Evolutionary conservation across 345 rosid species (phyloP).

Genomic region (Eucalyptus coolabah): DNA sequence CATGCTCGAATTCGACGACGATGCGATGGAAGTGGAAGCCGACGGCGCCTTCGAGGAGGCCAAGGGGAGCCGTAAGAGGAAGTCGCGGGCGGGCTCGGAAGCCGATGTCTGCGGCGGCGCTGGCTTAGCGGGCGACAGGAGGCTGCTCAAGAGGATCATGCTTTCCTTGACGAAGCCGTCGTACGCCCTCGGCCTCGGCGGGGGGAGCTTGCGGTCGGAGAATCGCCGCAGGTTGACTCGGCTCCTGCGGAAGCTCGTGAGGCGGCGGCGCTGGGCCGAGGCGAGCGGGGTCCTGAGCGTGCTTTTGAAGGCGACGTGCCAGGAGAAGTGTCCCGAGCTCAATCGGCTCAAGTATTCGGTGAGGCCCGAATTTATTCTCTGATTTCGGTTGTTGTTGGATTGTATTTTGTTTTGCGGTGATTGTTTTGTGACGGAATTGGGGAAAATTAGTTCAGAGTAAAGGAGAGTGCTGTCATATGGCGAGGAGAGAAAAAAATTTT

Average conservation of each 20-base stretch:
- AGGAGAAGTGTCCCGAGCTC: slow-evolving; percentile 14
- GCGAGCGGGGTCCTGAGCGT: slow-evolving; percentile 59
- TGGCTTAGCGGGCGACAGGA: background rate
- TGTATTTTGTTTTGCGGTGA: background rate
- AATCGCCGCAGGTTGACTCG: slow-evolving; percentile 18
- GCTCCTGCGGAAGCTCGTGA: slow-evolving; percentile 35
- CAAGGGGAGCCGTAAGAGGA: background rate
- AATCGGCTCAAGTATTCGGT: slow-evolving; percentile 72
- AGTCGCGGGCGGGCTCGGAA: background rate
- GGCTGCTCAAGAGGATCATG: slow-evolving; percentile 12
- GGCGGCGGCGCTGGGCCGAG: slow-evolving; percentile 44
- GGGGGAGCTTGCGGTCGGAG: slow-evolving; percentile 15
- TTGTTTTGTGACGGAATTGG: background rate
- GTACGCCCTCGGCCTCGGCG: slow-evolving; percentile 20
- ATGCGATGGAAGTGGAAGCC: background rate
- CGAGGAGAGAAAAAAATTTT: background rate
- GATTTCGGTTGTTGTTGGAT: background rate
- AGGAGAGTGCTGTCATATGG: background rate
- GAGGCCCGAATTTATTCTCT: background rate
- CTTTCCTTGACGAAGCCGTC: slow-evolving; percentile 41
- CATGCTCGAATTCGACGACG: background rate
- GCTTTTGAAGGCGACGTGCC: slow-evolving; percentile 40
- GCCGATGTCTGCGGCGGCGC: background rate
- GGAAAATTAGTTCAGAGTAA: background rate
- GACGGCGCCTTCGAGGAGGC: background rate